These are phyloP conservation scores for Trichoderma atrobrunneum DNA, from an alignment of 2,329 filamentous ascomycete species.

Conservation along the genomic window DNA sequence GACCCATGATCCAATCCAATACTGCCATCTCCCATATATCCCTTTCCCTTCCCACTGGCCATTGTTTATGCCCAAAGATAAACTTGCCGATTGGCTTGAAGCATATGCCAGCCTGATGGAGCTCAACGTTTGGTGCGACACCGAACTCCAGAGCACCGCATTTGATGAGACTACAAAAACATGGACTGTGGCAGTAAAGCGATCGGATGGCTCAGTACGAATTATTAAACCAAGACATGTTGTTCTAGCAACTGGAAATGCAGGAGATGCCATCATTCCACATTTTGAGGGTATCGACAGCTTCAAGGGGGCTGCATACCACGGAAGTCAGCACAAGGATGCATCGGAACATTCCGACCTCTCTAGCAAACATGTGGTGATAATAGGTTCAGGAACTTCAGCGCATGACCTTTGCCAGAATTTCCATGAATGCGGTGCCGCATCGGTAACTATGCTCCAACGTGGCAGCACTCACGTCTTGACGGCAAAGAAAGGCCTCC, in stretches of 20 bases:
- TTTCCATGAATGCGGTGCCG: neutral
- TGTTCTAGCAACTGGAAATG: neutral
- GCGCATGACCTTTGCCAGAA: conserved; percentile 5
- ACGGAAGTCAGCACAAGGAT: neutral
- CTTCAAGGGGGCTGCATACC: neutral
- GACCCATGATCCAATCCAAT: conserved; percentile 64
- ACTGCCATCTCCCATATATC: conserved; percentile 61
- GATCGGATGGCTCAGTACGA: neutral
- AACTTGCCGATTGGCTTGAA: conserved; percentile 67
- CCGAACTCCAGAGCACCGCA: conserved; percentile 44
- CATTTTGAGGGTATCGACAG: neutral
- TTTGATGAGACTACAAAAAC: conserved; percentile 48
- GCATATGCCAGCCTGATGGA: conserved; percentile 62
- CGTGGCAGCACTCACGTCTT: neutral
- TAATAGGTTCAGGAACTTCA: neutral
- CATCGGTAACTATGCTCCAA: neutral
- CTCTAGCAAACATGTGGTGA: neutral
- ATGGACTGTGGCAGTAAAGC: conserved; percentile 49
- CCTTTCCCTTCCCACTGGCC: conserved; percentile 64
- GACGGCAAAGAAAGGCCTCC: neutral
- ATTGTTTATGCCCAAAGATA: conserved; percentile 69
- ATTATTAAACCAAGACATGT: neutral
- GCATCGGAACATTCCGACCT: neutral
- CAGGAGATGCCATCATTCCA: neutral
- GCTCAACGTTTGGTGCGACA: conserved; percentile 63